phyloP scores from a whole-genome alignment of 768 basidiomycete species.

The Rhizopogon rudus region DNA sequence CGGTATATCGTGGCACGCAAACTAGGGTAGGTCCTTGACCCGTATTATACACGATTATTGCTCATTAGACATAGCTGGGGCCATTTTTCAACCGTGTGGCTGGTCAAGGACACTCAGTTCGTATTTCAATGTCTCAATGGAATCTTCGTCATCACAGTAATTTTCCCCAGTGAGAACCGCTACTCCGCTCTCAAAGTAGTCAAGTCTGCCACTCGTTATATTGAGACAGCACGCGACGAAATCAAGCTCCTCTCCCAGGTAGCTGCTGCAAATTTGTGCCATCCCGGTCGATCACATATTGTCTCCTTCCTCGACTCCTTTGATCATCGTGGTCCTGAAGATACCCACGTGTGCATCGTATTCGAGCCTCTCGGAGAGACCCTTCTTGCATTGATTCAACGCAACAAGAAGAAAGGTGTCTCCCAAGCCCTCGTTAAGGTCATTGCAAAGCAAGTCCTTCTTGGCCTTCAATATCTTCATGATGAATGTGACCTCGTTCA shows the following conservation, averaged over 20 bases:
- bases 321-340: slow-evolving; percentile 66
- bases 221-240: slow-evolving; percentile 95
- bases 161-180: slow-evolving; percentile 46
- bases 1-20: slow-evolving; percentile 88
- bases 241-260: slow-evolving; percentile 87
- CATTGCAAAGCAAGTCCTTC: slow-evolving; percentile 81
- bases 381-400: slow-evolving; percentile 66
- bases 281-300: slow-evolving; percentile 75
- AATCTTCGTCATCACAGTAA: slow-evolving; percentile 9
- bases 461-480: slow-evolving; percentile 89
- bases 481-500: slow-evolving; percentile 91
- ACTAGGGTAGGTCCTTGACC: slow-evolving; percentile 56
- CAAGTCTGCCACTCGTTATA: slow-evolving; percentile 92
- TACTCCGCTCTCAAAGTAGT: slow-evolving; percentile 94
- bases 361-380: slow-evolving; percentile 85
- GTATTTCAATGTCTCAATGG: slow-evolving; percentile 25
- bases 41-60: not conserved
- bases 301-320: slow-evolving; percentile 93
- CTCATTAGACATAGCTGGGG: slow-evolving; percentile 63
- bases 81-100: slow-evolving; percentile 94
- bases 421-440: slow-evolving; percentile 78
- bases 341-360: slow-evolving; percentile 83
- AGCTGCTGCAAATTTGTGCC: slow-evolving; percentile 60
- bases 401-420: slow-evolving; percentile 80
- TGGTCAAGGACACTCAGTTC: slow-evolving; percentile 73